A percentile compares a stretch with the other conserved stretches of the same genome.
phyloP scores from a whole-genome alignment of 495 filamentous ascomycete species.

The Pseudotulostoma volvatum region DNA sequence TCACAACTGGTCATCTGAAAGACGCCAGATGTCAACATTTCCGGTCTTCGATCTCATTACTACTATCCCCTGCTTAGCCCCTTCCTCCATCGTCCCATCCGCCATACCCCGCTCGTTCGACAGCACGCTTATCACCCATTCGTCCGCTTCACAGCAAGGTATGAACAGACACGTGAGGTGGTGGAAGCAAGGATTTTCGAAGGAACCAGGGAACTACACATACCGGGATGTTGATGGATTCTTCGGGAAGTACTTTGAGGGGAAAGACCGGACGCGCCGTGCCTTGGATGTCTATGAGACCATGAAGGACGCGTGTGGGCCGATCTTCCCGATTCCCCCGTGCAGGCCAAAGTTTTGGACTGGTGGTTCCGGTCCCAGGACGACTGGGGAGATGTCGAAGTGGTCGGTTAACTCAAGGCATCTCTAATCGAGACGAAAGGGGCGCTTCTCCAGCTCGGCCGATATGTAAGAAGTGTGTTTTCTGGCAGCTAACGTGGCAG shows the following conservation, averaged over 20 bases:
- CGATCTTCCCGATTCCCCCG: constrained; percentile 5
- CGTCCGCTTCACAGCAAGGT: constrained; percentile 7
- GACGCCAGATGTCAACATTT: constrained; percentile 8
- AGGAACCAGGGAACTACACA: constrained; percentile 7
- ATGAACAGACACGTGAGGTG: constrained; percentile 6
- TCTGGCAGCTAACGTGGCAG: too few relatives aligned
- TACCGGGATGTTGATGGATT: constrained; percentile 7
- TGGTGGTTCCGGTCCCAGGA: constrained; percentile 6
- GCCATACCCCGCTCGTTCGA: constrained; percentile 9
- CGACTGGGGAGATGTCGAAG: constrained; percentile 7
- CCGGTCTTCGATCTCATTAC: constrained; percentile 9
- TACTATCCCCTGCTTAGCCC: constrained; percentile 6
- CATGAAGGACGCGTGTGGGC: constrained; percentile 8
- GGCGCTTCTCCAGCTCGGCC: constrained; percentile 5
- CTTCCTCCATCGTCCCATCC: constrained; percentile 8
- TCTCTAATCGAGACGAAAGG: constrained; percentile 5
- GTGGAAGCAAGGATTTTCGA: constrained; percentile 6
- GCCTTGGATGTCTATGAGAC: constrained; percentile 5
- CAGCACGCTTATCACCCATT: constrained; percentile 7
- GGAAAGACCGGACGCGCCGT: constrained; percentile 2
- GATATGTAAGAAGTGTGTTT: constrained; percentile 10
- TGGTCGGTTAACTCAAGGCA: constrained; percentile 6
- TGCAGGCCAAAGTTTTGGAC: constrained; percentile 4
- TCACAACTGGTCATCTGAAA: constrained; percentile 6
- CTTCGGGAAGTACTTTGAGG: constrained; percentile 8